Percentiles rank a stretch among this genome's conserved stretches.
These are phyloP conservation scores for Aspergillus hortae DNA, from an alignment of 2,329 filamentous ascomycete species.

Conservation along the genomic window DNA sequence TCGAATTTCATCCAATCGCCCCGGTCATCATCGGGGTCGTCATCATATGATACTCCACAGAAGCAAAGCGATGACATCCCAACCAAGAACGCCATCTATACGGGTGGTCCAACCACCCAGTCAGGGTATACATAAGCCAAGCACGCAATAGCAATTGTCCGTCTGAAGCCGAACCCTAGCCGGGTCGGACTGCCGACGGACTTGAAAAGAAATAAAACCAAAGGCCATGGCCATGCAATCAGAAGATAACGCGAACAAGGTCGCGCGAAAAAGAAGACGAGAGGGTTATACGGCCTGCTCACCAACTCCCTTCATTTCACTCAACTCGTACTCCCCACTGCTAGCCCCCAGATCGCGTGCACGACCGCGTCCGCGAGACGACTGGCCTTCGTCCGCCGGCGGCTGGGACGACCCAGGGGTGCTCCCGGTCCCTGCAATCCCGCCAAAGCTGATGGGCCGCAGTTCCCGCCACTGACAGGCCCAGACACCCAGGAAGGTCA, in stretches of 20 bases:
- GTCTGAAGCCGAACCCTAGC: background rate
- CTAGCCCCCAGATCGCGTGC: constrained; percentile 23
- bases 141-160: background rate
- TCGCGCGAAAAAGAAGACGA: constrained; percentile 3
- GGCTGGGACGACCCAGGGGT: constrained; percentile 8
- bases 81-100: constrained; percentile 29
- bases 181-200: too few relatives aligned
- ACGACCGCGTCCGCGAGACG: constrained; percentile 28
- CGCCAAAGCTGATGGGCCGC: constrained; percentile 79
- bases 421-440: constrained; percentile 32
- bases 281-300: constrained; percentile 27
- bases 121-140: constrained; percentile 27
- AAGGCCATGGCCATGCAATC: constrained; percentile 4
- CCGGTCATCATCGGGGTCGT: background rate
- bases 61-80: constrained; percentile 4
- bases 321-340: constrained; percentile 33
- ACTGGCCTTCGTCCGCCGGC: constrained; percentile 15
- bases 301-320: constrained; percentile 27
- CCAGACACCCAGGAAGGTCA: constrained; percentile 77
- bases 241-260: constrained; percentile 5
- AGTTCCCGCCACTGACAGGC: constrained; percentile 88
- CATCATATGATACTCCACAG: constrained; percentile 1
- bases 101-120: constrained; percentile 22
- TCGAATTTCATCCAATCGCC: background rate
- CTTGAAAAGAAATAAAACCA: constrained; percentile 10